Evolutionary conservation across 345 rosid species (phyloP), one percentile per base, ranked within the genome.

Genomic region (Cardamine chenopodiifolia): DNA sequence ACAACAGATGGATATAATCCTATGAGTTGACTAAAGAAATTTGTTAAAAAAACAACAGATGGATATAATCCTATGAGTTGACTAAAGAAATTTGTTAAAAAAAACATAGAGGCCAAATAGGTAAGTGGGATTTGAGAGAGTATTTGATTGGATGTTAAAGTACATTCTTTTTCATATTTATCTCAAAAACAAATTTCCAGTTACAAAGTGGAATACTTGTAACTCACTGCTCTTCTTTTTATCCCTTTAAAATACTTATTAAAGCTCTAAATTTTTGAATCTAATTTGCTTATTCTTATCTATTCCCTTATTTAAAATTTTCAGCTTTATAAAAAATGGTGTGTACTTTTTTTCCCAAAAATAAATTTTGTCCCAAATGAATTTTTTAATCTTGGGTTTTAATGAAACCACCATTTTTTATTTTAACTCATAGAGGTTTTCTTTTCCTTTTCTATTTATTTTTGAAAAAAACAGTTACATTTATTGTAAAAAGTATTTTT

Each of bases 101-200:
- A 4, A 53, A 22, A 7, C 35, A 23, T 15, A 8, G 9, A 66
- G 34, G 39, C 26, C 18, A 53, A 23, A 6, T 25, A 6, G 3
- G 12, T 6, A 9, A 54, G 28, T 68, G 52, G 50, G 19, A 54
- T 68, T 39, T 39, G 53, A 68, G 40, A 55, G 40, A 54, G 13
- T 40, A 53, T 68, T 55, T 50, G 53, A 68, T 68, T 39, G 39
- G 53, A 68, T 37, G 34, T 53, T 25, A 59, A 47, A 58, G 74
- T 44, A 8, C 44, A 12, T 26, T 26, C 19, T 26, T 28, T 67
- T 55, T 39, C 39, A 26, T 35, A 39, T 17, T 8, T 5, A 28
- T 55, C 34, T 53, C 37, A 23, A 37, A 54, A 68, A 35, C 17
- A n/a, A 25, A 10, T 15, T 66, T 52, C 9, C 7, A 37, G 11